Base-by-base conservation (phyloP, 106 monocot genomes). In the Gastrodia elata region DNA sequence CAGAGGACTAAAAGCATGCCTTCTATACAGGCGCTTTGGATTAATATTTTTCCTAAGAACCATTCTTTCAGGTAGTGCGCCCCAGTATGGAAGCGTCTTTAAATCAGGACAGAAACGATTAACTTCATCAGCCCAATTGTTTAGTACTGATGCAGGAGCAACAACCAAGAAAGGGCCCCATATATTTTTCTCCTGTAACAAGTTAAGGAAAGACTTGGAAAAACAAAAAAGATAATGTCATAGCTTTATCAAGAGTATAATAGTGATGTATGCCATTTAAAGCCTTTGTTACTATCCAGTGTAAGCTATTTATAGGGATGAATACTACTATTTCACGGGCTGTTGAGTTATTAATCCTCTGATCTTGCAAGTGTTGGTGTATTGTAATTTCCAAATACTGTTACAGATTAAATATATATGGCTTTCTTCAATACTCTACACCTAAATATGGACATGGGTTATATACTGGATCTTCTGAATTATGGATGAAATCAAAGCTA, bases 101-200 rank as follows among this genome's bases (percentile, higher is more conserved):
- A 97, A 64, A 77, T 93, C 88, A 87, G 97, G 93, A 70, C 92
- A 93, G 74, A 97, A 97, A 67, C 97, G 84, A 77, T 71, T 83
- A 7, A 97, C 74, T 84, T 97, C 97, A 81, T 97, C 97, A 58
- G 84, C 88, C 97, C 97, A 97, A 81, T 97, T 97, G 68, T 93
- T 97, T 77, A 97, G 78, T 28, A 97, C 97, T 78, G 97, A 97
- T 64, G 97, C 65, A 30, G 97, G 97, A 68, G 97, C 97, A 76
- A 97, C 90, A 48, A 97, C 90, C 49, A 97, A 80, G 81, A 97
- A 97, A 41, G 97, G 97, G 43, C 97, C 97, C 97, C 97, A 93
- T 82, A 93, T 90, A 73, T 90, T 91, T 85, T 97, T 97, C 79
- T 97, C 97, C 97, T 97, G 86, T 33, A 38, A 6, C 5, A n/a